Base-by-base conservation (phyloP, 2,329 filamentous ascomycete species). In the Pseudogymnoascus sp. region DNA sequence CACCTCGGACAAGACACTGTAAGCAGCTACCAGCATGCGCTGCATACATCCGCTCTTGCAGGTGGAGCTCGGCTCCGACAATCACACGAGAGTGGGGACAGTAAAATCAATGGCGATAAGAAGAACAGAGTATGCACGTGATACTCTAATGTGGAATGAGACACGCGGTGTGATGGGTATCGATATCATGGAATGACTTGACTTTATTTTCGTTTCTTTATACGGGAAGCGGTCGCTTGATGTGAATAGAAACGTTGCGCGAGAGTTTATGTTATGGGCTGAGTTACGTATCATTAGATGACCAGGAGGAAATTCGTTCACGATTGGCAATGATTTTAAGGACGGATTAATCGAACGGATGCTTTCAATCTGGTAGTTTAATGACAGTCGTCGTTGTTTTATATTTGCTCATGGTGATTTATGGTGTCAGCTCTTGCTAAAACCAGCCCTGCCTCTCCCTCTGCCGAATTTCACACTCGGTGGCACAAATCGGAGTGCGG, bases 401-500 rank as follows among this genome's bases (percentile, higher is more conserved):
- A 18, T 43, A 38, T 43, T 60, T 38, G 49, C 34, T 36, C 34
- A 36, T 34, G 9, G 49, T 56, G 49, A 34, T 21, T 14, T 63
- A n/a, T 63, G 14, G 5, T 63, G 31, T 64, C 61, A 64, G 31
- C 28, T 65, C 23, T 53, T 65, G 49, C 63, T 73, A 31, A 73
- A 74, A 8, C 71, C 70, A 36, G 69, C 68, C 63, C 69, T 66
- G 31, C 71, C 69, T 7, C 70, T 64, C 36, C 71, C 70, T 46
- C 70, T 64, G 18, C 87, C 87, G 72, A 90, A 90, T 8, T 82
- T 81, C 60, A 91, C 77, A 68, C 83, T 88, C 18, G 80, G 79
- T 16, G 89, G 89, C 5, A 92, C 80, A 69, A 93, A 90, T 61
- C 84, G 84, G 65, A 93, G 76, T 3, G 87, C 79, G 1, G 88